These are phyloP conservation scores for Linaria vulgaris DNA, from an alignment of 257 asterid genomes.

Conservation along the genomic window DNA sequence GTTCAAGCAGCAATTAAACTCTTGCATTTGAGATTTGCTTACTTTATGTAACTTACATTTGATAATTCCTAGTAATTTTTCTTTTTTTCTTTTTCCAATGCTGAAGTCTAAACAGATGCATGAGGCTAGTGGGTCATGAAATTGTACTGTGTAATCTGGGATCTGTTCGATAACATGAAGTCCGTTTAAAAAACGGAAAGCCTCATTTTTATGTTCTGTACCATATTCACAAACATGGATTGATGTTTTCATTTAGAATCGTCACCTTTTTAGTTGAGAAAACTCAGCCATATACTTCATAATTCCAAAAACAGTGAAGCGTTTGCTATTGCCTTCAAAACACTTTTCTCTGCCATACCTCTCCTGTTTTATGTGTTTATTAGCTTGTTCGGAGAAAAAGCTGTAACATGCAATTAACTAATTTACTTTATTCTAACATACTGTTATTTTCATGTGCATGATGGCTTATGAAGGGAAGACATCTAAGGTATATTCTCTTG, in stretches of 20 bases:
- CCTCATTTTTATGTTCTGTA: not conserved
- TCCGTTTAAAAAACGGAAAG: not conserved
- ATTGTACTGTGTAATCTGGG: not conserved
- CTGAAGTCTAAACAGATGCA: too few species aligned
- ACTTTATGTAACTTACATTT: too few species aligned
- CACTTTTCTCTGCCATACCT: constrained; percentile 1
- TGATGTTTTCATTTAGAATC: constrained; percentile 7
- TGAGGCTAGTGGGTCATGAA: not conserved
- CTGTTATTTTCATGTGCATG: constrained; percentile 34
- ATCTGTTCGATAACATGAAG: not conserved
- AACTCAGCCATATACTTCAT: not conserved
- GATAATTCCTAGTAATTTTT: too few species aligned
- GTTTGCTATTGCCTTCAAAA: not conserved
- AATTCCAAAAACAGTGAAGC: not conserved
- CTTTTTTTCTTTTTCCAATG: too few species aligned
- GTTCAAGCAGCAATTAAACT: too few species aligned
- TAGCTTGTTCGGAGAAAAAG: constrained; percentile 1
- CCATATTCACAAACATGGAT: constrained; percentile 4
- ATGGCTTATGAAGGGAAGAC: constrained; percentile 65
- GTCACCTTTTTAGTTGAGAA: not conserved
- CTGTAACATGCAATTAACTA: constrained; percentile 23
- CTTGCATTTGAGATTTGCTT: too few species aligned
- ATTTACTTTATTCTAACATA: constrained; percentile 25
- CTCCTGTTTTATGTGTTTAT: constrained; percentile 7
- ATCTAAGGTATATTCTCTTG: constrained; percentile 48